Evolutionary conservation across 257 asterid species (phyloP).

Genomic region (Nicotiana paniculata): DNA sequence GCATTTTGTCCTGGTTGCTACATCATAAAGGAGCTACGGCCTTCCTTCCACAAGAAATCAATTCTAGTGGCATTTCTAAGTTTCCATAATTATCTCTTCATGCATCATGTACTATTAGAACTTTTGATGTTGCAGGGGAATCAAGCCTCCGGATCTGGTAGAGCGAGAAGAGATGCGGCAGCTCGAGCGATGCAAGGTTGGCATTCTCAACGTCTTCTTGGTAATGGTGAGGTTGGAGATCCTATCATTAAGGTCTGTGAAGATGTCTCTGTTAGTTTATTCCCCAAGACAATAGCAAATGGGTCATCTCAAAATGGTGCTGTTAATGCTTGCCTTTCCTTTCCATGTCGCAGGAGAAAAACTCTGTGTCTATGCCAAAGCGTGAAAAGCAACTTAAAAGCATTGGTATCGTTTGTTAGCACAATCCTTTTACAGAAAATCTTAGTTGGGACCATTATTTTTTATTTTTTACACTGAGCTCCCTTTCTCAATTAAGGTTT

Average conservation of each 20-base stretch:
- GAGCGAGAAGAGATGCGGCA: constrained; percentile 96
- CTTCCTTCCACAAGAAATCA: not conserved
- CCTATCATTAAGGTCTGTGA: constrained; percentile 73
- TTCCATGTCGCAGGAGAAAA: constrained; percentile 55
- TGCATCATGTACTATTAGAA: not conserved
- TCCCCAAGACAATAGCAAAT: not conserved
- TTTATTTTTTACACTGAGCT: not conserved
- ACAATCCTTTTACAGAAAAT: not conserved
- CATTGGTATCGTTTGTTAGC: constrained; percentile 43
- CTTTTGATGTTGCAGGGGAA: constrained; percentile 42
- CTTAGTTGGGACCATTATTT: not conserved
- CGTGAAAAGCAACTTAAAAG: constrained; percentile 80
- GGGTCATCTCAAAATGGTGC: not conserved
- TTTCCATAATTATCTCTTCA: not conserved
- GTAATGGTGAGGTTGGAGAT: constrained; percentile 89
- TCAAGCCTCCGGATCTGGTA: constrained; percentile 72
- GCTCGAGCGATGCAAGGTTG: constrained; percentile 99
- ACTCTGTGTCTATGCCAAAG: constrained; percentile 41
- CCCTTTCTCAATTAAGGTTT: constrained; percentile 48
- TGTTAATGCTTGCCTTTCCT: not conserved
- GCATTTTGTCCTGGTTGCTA: not conserved
- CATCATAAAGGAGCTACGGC: not conserved
- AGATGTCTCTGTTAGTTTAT: not conserved
- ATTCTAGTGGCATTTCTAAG: not conserved
- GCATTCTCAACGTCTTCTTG: constrained; percentile 85